Base-by-base conservation (phyloP, 495 filamentous ascomycete species). In the Hypoxylon fragiforme region DNA sequence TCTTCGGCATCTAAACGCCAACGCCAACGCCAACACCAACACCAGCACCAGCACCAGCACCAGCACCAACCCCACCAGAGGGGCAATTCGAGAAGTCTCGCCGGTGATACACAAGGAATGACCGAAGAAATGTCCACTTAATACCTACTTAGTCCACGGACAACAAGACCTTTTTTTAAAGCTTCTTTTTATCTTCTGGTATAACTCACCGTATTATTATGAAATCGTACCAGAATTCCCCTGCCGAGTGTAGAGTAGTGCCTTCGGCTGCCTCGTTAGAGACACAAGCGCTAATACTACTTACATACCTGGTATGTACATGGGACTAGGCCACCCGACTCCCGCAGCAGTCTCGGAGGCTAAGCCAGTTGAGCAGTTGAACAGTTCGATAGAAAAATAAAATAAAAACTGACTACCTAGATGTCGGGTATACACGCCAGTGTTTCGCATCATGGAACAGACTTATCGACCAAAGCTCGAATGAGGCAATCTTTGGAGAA, bases 11-110 rank as follows among this genome's bases (percentile, higher is more conserved):
- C 34, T 36, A 42, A 37, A 52, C 37, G 37, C 46, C 45, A 36
- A 22, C n/a, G n/a, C n/a, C n/a, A n/a, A n/a, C n/a, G n/a, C n/a
- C n/a, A n/a, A n/a, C n/a, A n/a, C n/a, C n/a, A n/a, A n/a, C n/a
- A n/a, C n/a, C n/a, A n/a, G n/a, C n/a, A n/a, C n/a, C n/a, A n/a
- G n/a, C n/a, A n/a, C n/a, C n/a, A n/a, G n/a, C n/a, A n/a, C n/a
- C n/a, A n/a, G n/a, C n/a, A n/a, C n/a, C n/a, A 52, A 49, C 58
- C 37, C 58, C 58, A 62, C 24, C 58, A 49, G 42, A 62, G 52
- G 52, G 43, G 44, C 58, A 50, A 19, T 20, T 28, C 19, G 37
- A 56, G n/a, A 24, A 31, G 37, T 34, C 26, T 62, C 48, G 43
- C 52, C 44, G 51, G 31, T 39, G 26, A 56, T 31, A 62, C n/a